Evolutionary conservation across 441 rosid species (phyloP), one percentile per base, ranked within the genome.

Genomic region (Pelargonium australe): DNA sequence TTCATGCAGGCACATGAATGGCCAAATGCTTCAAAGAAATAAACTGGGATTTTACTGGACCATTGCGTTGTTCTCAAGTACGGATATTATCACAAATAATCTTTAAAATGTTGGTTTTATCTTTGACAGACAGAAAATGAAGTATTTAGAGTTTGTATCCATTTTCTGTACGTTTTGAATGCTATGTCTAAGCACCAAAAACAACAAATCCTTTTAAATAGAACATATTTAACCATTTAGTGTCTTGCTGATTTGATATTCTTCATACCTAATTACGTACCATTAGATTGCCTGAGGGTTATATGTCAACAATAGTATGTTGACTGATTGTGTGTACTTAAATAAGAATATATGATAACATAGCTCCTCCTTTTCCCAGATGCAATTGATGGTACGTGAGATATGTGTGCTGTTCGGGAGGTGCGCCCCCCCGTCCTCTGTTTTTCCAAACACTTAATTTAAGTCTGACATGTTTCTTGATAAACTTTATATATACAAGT

Each of bases 1-100:
- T 90, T 90, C 88, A 84, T 93, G 97, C 95, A 90, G 96, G 97
- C 92, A 93, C 95, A 87, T 90, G 55, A 87, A 87, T 79, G 79
- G 77, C 81, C 40, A 57, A 69, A 68, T 79, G 74, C 74, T 76
- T 79, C 78, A 82, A 83, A 78, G 79, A 82, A 76, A 76, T 76
- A 77, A 79, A 79, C 77, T 25, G 31, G 31, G 31, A 2, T 25
- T 25, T 25, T 25, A 25, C 73, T 79, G 78, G 79, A 72, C 77
- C 76, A 76, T 85, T 78, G 74, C 92, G 73, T 77, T 87, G 68
- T 82, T 82, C 79, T 81, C 90, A 85, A 86, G 94, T 88, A 88
- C 43, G 90, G 75, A 82, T 12, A 11, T 45, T 25, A 25, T 25
- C 53, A 45, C 13, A 45, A 66, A 65, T 53, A 55, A 67, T 73